Evolutionary conservation across 768 basidiomycete species (phyloP).

Genomic region (Lactarius akahatsu): DNA sequence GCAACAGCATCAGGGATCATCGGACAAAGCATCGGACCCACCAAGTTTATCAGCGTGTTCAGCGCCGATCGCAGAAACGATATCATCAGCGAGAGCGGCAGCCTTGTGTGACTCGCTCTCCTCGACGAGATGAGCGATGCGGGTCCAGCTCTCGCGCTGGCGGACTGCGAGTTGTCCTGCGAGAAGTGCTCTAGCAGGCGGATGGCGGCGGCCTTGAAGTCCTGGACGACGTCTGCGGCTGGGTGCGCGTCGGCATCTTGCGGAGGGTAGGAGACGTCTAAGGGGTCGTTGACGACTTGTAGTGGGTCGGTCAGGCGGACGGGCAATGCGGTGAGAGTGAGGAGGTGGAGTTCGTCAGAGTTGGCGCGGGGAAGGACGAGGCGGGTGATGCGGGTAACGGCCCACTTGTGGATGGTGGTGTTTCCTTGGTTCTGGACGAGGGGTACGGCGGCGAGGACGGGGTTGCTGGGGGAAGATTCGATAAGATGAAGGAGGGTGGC

Average conservation of each 20-base stretch:
- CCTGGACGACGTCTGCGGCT: slow-evolving; percentile 53
- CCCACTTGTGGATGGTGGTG: too few relatives aligned
- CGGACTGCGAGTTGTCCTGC: slow-evolving; percentile 42
- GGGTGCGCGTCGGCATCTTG: slow-evolving; percentile 45
- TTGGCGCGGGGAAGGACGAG: too few relatives aligned
- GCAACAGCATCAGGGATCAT: not conserved
- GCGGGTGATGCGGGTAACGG: too few relatives aligned
- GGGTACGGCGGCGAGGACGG: too few relatives aligned
- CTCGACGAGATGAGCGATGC: slow-evolving; percentile 70
- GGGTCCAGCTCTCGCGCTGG: slow-evolving; percentile 65
- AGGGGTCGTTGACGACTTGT: slow-evolving; percentile 50
- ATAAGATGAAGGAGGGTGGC: too few relatives aligned
- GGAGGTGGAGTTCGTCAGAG: too few relatives aligned
- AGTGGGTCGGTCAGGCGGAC: slow-evolving; percentile 55
- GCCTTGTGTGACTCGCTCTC: slow-evolving; percentile 63
- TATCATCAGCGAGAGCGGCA: slow-evolving; percentile 75
- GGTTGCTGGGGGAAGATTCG: too few relatives aligned
- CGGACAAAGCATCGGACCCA: slow-evolving; percentile 37
- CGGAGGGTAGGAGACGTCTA: slow-evolving; percentile 34
- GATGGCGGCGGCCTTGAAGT: slow-evolving; percentile 68
- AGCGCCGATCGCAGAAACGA: slow-evolving; percentile 57
- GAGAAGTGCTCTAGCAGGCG: slow-evolving; percentile 65
- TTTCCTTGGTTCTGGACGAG: too few relatives aligned
- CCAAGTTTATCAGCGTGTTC: slow-evolving; percentile 74
- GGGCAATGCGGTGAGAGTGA: slow-evolving; percentile 68